Percentiles rank a stretch among this genome's conserved stretches.
Evolutionary conservation across 345 rosid genomes (phyloP).

Genomic region (thale cress (Arabidopsis thaliana)): DNA sequence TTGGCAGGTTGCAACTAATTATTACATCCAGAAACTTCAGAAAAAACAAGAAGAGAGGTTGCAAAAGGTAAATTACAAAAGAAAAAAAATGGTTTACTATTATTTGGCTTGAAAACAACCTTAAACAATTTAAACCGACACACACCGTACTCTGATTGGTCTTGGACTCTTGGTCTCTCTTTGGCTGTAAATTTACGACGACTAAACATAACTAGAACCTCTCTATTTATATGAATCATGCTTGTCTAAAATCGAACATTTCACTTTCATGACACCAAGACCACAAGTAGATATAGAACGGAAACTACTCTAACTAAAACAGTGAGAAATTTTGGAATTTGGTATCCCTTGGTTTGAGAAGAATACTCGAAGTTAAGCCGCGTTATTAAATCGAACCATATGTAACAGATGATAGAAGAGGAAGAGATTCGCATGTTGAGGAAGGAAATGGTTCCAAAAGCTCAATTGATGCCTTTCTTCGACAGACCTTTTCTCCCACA

Average conservation of each 20-base stretch:
- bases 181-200: background rate
- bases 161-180: background rate
- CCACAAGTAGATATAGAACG: background rate
- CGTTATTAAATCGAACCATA: background rate
- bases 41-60: slow-evolving; percentile 67
- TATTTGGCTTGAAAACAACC: background rate
- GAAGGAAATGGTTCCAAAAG: slow-evolving; percentile 88
- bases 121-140: background rate
- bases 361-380: background rate
- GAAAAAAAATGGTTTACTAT: background rate
- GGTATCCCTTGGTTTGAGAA: slow-evolving; percentile 1
- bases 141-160: background rate
- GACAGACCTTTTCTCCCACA: slow-evolving; percentile 84
- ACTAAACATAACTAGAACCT: background rate
- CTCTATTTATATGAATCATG: background rate
- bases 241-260: background rate
- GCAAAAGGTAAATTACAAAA: slow-evolving; percentile 55
- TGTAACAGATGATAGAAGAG: slow-evolving; percentile 70
- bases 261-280: background rate
- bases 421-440: slow-evolving; percentile 74
- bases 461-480: slow-evolving; percentile 82
- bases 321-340: background rate
- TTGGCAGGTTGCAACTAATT: slow-evolving; percentile 76
- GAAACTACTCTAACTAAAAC: background rate
- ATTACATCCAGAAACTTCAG: slow-evolving; percentile 58